phyloP scores from a whole-genome alignment of 2,329 filamentous ascomycete species.

The Aspergillus sp. region DNA sequence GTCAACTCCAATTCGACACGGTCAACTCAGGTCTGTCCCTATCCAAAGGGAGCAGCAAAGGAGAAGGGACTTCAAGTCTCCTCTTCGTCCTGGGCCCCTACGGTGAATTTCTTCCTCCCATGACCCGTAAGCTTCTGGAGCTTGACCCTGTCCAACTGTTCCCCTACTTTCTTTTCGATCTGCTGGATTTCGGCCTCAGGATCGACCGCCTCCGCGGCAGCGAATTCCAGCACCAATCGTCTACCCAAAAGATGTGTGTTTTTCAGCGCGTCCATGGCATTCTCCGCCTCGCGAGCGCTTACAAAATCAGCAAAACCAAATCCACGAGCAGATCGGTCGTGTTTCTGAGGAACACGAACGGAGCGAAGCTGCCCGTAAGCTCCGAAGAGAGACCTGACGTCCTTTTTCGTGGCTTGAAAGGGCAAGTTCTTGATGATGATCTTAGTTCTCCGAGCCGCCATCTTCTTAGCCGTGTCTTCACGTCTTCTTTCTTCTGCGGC shows the following conservation, averaged over 20 bases:
- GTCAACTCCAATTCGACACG: constrained; percentile 8
- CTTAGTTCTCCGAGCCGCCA: constrained; percentile 70
- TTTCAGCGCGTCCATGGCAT: constrained; percentile 80
- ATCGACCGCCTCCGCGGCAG: constrained; percentile 78
- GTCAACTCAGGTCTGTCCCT: constrained; percentile 15
- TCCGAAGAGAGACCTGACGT: constrained; percentile 75
- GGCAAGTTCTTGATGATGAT: constrained; percentile 97
- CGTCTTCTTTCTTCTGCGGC: constrained; percentile 78
- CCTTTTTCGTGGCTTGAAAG: constrained; percentile 90
- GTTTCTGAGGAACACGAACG: constrained; percentile 90
- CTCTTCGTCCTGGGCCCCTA: constrained; percentile 61
- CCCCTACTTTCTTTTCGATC: constrained; percentile 92
- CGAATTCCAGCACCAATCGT: constrained; percentile 83
- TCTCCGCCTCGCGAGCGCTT: constrained; percentile 78
- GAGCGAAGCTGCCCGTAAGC: constrained; percentile 88
- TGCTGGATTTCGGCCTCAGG: constrained; percentile 92
- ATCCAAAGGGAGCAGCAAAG: constrained; percentile 24
- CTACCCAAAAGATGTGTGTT: constrained; percentile 91
- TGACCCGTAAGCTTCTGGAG: constrained; percentile 78
- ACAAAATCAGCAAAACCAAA: constrained; percentile 97
- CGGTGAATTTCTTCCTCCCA: constrained; percentile 78
- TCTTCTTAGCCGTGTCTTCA: constrained; percentile 75
- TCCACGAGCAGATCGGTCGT: constrained; percentile 77
- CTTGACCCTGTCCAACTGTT: constrained; percentile 83
- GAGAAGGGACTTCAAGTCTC: constrained; percentile 36